phyloP scores from a whole-genome alignment of 2,329 filamentous ascomycete genomes.

The Colletotrichum magnum region DNA sequence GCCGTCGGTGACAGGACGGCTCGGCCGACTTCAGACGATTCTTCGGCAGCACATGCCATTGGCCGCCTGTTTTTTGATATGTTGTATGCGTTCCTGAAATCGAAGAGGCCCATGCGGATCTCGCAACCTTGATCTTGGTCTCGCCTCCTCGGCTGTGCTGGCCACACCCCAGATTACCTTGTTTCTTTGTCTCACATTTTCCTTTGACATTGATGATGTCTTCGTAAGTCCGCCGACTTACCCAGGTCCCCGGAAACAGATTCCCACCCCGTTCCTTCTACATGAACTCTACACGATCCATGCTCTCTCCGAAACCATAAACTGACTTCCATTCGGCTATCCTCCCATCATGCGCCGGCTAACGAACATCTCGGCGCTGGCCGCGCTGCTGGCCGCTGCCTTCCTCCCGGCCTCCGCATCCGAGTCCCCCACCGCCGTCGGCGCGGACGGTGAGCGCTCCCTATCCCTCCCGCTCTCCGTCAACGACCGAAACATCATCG shows the following conservation, averaged over 20 bases:
- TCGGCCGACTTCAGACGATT: constrained; percentile 27
- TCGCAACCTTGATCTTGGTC: not conserved
- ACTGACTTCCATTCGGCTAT: not conserved
- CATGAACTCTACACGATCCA: not conserved
- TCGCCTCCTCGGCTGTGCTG: not conserved
- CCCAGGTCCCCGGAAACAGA: not conserved
- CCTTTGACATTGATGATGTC: not conserved
- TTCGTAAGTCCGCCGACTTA: too few species aligned
- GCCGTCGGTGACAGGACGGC: constrained; percentile 5
- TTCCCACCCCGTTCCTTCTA: not conserved
- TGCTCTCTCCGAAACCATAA: not conserved
- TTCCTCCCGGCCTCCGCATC: not conserved
- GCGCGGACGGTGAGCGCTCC: not conserved
- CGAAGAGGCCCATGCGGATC: not conserved
- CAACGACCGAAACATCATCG: constrained; percentile 55
- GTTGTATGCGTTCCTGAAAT: too few species aligned
- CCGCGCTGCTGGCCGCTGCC: constrained; percentile 33
- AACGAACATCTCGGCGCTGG: not conserved
- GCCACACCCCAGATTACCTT: not conserved
- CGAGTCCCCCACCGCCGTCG: not conserved
- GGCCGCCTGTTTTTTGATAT: not conserved
- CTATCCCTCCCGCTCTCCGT: constrained; percentile 23
- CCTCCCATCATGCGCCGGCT: constrained; percentile 13
- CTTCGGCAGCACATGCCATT: constrained; percentile 11
- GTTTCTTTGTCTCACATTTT: constrained; percentile 12